Conservation (phyloP, 768 basidiomycete species). For the Hirschioporus abietinus region DNA sequence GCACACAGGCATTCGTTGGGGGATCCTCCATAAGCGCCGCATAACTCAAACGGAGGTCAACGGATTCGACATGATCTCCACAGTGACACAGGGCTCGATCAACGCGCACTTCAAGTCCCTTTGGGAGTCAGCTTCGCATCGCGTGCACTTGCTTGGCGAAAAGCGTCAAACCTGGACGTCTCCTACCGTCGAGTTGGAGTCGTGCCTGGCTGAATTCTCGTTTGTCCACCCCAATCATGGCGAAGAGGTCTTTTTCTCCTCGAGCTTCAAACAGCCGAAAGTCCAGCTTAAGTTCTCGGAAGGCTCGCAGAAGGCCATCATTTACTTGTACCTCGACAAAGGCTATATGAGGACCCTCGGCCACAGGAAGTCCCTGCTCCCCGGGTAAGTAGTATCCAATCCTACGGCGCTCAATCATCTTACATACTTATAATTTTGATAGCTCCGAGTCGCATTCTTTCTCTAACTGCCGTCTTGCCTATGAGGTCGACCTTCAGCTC, state of each 20-base stretch:
- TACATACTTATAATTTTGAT: constrained; percentile 14
- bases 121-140: constrained; percentile 10
- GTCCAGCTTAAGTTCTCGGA: constrained; percentile 20
- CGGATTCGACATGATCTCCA: constrained; percentile 23
- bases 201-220: constrained; percentile 9
- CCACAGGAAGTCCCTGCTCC: background rate
- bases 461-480: constrained; percentile 22
- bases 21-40: constrained; percentile 13
- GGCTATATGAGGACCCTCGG: constrained; percentile 19
- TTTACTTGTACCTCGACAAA: constrained; percentile 19
- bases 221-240: constrained; percentile 1
- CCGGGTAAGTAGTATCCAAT: too few species aligned
- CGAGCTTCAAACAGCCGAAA: constrained; percentile 19
- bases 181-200: background rate
- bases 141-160: background rate
- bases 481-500: constrained; percentile 24
- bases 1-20: constrained; percentile 7
- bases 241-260: constrained; percentile 14
- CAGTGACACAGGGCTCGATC: constrained; percentile 23
- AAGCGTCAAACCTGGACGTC: background rate
- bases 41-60: constrained; percentile 12
- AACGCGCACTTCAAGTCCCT: constrained; percentile 19
- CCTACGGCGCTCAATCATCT: too few species aligned
- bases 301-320: constrained; percentile 13
- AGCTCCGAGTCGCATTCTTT: constrained; percentile 19